Conservation (phyloP, 768 basidiomycete species). For the Lactarius trivialis region DNA sequence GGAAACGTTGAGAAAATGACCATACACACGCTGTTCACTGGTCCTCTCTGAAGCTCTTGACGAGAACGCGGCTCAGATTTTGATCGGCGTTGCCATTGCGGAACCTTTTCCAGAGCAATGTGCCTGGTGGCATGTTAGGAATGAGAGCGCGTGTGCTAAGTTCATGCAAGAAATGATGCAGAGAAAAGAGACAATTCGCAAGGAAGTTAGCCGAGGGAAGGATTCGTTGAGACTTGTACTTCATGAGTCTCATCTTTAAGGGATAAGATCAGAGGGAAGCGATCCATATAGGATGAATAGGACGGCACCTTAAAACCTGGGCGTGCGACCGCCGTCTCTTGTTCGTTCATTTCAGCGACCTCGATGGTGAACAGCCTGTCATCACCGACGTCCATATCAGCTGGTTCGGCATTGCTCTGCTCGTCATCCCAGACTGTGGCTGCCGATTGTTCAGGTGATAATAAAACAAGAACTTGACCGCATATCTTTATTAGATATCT, state of each 20-base stretch:
- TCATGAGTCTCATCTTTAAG: conserved; percentile 1
- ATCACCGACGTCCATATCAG: conserved; percentile 37
- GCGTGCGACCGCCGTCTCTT: conserved; percentile 42
- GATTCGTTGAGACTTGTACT: conserved; percentile 3
- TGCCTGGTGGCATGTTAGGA: background rate
- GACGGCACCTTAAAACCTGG: conserved; percentile 41
- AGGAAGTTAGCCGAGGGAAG: background rate
- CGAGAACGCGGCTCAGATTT: background rate
- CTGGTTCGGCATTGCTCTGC: conserved; percentile 20
- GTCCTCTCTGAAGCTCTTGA: conserved; percentile 7
- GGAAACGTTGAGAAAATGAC: no score
- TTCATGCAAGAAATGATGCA: background rate
- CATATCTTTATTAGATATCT: conserved; percentile 29
- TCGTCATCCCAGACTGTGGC: conserved; percentile 41
- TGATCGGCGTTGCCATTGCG: background rate
- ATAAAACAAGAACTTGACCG: conserved; percentile 48
- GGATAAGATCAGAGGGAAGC: background rate
- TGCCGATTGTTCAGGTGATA: conserved; percentile 43
- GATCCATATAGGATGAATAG: no score
- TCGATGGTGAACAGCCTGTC: conserved; percentile 48
- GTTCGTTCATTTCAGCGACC: conserved; percentile 48
- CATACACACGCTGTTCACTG: background rate
- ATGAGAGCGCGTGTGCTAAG: background rate
- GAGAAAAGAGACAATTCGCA: background rate
- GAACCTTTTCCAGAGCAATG: conserved; percentile 7